Evolutionary conservation across 257 asterid genomes (phyloP).

Genomic region (Perilla frutescens): DNA sequence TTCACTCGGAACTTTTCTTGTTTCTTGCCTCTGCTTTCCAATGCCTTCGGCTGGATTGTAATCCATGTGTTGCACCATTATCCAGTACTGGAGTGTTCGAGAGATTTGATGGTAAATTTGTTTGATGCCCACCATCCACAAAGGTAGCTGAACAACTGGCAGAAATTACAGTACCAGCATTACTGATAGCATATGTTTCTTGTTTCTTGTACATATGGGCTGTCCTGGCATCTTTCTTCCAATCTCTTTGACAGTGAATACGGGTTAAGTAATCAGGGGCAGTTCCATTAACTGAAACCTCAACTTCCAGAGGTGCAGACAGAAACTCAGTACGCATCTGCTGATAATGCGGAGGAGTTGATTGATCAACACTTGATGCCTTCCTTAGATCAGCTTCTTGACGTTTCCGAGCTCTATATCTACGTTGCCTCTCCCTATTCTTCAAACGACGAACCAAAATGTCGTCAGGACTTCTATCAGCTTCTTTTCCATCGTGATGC

Average conservation of each 20-base stretch:
- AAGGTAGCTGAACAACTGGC: conserved; percentile 37
- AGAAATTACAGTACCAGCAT: conserved; percentile 32
- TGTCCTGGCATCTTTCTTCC: conserved; percentile 90
- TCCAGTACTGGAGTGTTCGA: conserved; percentile 29
- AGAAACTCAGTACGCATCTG: conserved; percentile 38
- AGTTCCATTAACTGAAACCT: conserved; percentile 39
- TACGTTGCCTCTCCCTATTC: conserved; percentile 89
- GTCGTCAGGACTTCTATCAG: conserved; percentile 49
- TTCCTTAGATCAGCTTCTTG: conserved; percentile 61
- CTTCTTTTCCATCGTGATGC: conserved; percentile 52
- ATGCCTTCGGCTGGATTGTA: conserved; percentile 60
- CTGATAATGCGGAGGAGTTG: conserved; percentile 43
- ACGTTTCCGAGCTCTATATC: conserved; percentile 92
- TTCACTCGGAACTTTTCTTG: conserved; percentile 52
- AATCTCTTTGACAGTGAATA: conserved; percentile 69
- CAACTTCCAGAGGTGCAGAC: conserved; percentile 45
- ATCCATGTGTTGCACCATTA: conserved; percentile 41
- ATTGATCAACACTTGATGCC: conserved; percentile 44
- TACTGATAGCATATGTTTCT: conserved; percentile 30
- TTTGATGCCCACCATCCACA: conserved; percentile 32
- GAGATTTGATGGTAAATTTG: conserved; percentile 22
- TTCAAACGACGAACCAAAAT: conserved; percentile 71
- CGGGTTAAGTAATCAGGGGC: conserved; percentile 58
- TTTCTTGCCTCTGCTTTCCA: conserved; percentile 97
- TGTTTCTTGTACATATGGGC: conserved; percentile 55